Evolutionary conservation across 345 rosid genomes (phyloP).

Genomic region (Zanthoxylum bungeanum): DNA sequence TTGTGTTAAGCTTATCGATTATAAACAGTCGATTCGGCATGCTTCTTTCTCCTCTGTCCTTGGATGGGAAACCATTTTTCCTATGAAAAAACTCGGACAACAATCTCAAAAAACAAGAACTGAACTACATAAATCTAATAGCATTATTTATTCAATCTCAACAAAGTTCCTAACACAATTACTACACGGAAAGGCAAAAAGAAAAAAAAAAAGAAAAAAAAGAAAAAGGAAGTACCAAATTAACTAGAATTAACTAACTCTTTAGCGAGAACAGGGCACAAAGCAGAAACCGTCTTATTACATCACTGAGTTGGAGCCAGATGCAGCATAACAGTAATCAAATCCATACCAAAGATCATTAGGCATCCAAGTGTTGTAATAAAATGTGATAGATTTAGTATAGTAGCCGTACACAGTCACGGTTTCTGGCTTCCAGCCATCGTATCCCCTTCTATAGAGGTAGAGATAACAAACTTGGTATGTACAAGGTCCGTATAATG

Average conservation of each 20-base stretch:
- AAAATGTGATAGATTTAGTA: conserved; percentile 38
- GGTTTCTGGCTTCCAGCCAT: conserved; percentile 71
- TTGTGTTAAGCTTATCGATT: no score
- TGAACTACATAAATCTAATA: background rate
- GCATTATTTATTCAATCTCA: background rate
- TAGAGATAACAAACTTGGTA: conserved; percentile 56
- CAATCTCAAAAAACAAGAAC: no score
- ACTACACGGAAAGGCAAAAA: background rate
- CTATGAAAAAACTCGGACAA: no score
- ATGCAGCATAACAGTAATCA: conserved; percentile 32
- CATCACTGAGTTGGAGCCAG: background rate
- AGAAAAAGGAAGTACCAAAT: background rate
- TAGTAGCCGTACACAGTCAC: conserved; percentile 44
- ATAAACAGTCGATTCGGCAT: no score
- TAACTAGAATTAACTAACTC: background rate
- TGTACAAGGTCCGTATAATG: conserved; percentile 58
- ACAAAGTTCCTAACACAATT: background rate
- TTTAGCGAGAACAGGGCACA: background rate
- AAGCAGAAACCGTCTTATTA: background rate
- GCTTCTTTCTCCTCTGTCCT: no score
- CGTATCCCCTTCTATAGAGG: conserved; percentile 47
- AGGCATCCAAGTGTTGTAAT: conserved; percentile 47
- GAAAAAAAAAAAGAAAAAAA: no score
- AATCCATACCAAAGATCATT: conserved; percentile 61
- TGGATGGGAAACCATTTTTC: no score